phyloP scores from a whole-genome alignment of 768 basidiomycete genomes.

The Mycena olivaceomarginata region DNA sequence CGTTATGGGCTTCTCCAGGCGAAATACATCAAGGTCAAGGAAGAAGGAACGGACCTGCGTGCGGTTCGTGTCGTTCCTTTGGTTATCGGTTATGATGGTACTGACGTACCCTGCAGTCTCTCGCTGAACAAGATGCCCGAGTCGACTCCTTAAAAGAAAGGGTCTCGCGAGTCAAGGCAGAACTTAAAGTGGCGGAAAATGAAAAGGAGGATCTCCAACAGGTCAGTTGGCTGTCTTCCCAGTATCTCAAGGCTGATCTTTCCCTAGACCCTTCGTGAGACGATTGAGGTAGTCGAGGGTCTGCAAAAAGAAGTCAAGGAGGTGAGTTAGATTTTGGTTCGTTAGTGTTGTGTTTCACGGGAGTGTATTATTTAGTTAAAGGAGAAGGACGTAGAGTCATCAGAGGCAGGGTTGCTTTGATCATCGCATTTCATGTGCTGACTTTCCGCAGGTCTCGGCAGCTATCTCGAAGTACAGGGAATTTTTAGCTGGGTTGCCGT shows the following conservation, averaged over 20 bases:
- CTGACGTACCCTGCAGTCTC: background rate
- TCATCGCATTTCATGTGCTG: too few species aligned
- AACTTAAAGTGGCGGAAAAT: too few species aligned
- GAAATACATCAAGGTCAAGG: slow-evolving; percentile 16
- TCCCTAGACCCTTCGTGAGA: slow-evolving; percentile 22
- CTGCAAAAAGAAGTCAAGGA: background rate
- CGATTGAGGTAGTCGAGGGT: slow-evolving; percentile 17
- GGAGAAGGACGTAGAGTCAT: background rate
- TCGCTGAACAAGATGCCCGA: background rate
- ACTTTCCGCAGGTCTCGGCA: too few species aligned
- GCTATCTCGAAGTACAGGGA: too few species aligned
- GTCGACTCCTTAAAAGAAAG: background rate
- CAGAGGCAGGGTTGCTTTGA: too few species aligned
- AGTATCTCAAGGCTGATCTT: too few species aligned
- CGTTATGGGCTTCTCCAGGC: background rate
- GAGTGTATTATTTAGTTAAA: background rate
- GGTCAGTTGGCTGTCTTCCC: background rate
- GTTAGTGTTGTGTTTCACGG: slow-evolving; percentile 1
- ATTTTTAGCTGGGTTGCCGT: too few species aligned
- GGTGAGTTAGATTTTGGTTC: background rate
- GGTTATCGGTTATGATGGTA: background rate
- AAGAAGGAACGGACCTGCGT: background rate
- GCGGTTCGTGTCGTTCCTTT: background rate
- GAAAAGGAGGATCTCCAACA: too few species aligned
- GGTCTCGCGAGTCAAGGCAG: background rate